phyloP scores from a whole-genome alignment of 495 filamentous ascomycete species.

The Tetracladium setigerum region DNA sequence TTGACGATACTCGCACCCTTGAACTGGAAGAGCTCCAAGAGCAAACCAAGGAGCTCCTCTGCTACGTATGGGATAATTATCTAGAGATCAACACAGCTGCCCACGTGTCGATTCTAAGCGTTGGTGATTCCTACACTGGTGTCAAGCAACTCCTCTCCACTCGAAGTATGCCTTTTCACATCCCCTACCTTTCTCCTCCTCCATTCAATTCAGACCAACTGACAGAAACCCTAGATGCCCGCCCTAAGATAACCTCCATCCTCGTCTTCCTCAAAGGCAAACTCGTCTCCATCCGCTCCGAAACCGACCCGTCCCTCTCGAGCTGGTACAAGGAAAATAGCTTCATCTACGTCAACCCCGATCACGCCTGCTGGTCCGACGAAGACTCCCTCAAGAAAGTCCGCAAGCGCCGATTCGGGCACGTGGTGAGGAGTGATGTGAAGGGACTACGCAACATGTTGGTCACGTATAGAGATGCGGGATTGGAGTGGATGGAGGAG shows the following conservation, averaged over 20 bases:
- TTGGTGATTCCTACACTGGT: conserved; percentile 68
- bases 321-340: conserved; percentile 70
- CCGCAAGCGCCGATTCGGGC: conserved; percentile 59
- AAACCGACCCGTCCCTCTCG: conserved; percentile 54
- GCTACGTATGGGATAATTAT: conserved; percentile 96
- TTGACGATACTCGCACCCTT: too few relatives aligned
- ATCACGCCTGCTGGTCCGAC: conserved; percentile 65
- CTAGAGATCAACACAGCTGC: conserved; percentile 69
- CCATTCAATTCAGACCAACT: too few relatives aligned
- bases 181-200: neutral
- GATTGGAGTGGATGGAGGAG: conserved; percentile 43
- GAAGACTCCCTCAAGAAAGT: conserved; percentile 46
- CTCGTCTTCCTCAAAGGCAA: conserved; percentile 54
- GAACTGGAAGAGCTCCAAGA: conserved; percentile 35
- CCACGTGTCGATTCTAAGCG: conserved; percentile 74
- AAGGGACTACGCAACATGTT: conserved; percentile 58
- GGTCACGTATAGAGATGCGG: conserved; percentile 46
- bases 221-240: too few relatives aligned
- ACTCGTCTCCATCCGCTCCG: conserved; percentile 57
- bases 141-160: conserved; percentile 62
- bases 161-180: conserved; percentile 41
- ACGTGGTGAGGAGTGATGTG: conserved; percentile 45
- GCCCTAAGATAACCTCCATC: conserved; percentile 36
- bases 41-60: conserved; percentile 66
- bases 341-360: conserved; percentile 60